A percentile compares a stretch with the other conserved stretches of the same genome.
Evolutionary conservation across 2,329 filamentous ascomycete species (phyloP).

Genomic region (Colletotrichum eleusines): DNA sequence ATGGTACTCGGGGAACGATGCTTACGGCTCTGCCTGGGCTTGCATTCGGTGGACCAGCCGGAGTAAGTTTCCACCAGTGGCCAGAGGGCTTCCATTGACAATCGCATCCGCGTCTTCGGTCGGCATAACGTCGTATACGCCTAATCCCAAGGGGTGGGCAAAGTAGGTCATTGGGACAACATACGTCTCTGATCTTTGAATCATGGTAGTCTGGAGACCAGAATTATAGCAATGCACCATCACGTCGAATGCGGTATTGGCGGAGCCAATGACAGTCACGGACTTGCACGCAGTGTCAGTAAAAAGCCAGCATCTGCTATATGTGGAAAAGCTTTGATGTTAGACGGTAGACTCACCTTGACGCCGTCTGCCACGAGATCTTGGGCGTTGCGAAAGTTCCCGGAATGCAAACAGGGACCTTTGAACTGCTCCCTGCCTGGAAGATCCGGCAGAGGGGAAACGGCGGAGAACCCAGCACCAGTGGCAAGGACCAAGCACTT

Average conservation of each 20-base stretch:
- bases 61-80: constrained; percentile 26
- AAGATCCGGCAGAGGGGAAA: constrained; percentile 44
- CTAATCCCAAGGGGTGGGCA: constrained; percentile 45
- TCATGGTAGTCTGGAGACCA: constrained; percentile 51
- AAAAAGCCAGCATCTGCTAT: no score
- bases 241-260: constrained; percentile 58
- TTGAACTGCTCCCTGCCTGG: constrained; percentile 43
- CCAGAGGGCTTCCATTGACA: constrained; percentile 24
- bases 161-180: constrained; percentile 50
- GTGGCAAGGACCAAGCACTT: constrained; percentile 48
- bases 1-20: constrained; percentile 13
- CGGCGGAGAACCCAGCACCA: constrained; percentile 44
- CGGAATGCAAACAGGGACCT: constrained; percentile 47
- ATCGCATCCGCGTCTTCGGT: constrained; percentile 44
- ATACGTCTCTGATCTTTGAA: constrained; percentile 52
- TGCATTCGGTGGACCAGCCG: constrained; percentile 23
- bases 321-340: no score
- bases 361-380: constrained; percentile 42
- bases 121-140: constrained; percentile 47
- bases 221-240: constrained; percentile 50
- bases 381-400: constrained; percentile 43
- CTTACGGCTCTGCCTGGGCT: constrained; percentile 39
- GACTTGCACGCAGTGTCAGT: constrained; percentile 39
- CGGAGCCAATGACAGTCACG: constrained; percentile 53
- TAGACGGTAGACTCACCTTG: constrained; percentile 43